Evolutionary conservation across 257 asterid species (phyloP).

Genomic region (Scutellaria baicalensis): DNA sequence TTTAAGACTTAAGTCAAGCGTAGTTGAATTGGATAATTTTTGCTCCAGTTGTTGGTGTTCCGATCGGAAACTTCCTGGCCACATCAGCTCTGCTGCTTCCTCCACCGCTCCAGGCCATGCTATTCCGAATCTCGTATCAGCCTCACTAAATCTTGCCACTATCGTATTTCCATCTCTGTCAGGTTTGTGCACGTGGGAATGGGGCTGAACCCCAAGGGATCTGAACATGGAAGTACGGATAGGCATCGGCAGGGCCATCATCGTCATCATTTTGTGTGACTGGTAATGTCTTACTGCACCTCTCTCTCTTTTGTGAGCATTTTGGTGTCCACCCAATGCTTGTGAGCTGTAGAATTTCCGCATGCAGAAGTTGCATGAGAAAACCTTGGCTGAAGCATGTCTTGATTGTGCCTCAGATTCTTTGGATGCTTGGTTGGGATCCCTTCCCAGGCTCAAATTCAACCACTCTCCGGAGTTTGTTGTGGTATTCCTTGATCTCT

Average conservation of each 20-base stretch:
- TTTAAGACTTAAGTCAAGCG: constrained; percentile 80
- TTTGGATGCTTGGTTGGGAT: constrained; percentile 26
- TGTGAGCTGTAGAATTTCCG: constrained; percentile 89
- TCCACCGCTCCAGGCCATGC: constrained; percentile 22
- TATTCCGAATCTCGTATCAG: constrained; percentile 32
- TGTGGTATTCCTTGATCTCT: constrained; percentile 19
- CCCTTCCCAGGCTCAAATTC: constrained; percentile 56
- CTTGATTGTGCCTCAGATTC: constrained; percentile 39
- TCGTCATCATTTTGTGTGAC: constrained; percentile 56
- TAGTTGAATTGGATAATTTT: constrained; percentile 32
- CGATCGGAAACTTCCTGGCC: constrained; percentile 89
- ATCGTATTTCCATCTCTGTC: constrained; percentile 32
- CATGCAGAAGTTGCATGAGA: constrained; percentile 94
- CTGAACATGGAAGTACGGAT: constrained; percentile 49
- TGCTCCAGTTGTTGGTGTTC: constrained; percentile 40
- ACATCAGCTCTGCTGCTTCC: constrained; percentile 39
- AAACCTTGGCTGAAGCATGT: constrained; percentile 47
- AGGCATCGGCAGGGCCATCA: constrained; percentile 48
- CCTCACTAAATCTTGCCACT: constrained; percentile 35
- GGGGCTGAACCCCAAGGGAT: constrained; percentile 77
- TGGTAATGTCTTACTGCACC: constrained; percentile 65
- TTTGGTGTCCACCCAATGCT: constrained; percentile 97
- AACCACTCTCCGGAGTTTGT: constrained; percentile 51
- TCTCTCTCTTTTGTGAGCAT: constrained; percentile 95
- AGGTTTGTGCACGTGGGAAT: constrained; percentile 60